Evolutionary conservation across 768 basidiomycete species (phyloP), one percentile per base, ranked within the genome.

Genomic region (Sarcomyxa edulis): DNA sequence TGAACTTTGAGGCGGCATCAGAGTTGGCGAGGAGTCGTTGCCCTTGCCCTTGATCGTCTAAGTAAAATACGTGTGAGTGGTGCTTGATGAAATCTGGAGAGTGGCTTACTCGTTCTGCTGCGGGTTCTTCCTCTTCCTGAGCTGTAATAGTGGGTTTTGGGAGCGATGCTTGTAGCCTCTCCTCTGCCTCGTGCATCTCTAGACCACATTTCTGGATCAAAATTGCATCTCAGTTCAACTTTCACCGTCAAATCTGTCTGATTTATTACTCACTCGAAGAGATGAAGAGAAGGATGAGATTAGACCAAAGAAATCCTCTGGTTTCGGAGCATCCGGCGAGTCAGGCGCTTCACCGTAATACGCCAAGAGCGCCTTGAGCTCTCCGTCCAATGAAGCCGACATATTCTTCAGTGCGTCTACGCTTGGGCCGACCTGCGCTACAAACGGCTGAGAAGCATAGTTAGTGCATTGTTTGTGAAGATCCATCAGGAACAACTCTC

Each of bases 261-360:
- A 25, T 25, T 23, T 20, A 10, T 7, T 7, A 51, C 63, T 37
- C 44, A 81, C 84, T 74, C 81, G 79, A 14, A 93, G 65, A 1
- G 76, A 76, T 0, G 76, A 75, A 1, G 82, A 84, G 59, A 92
- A 91, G 1, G 80, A 74, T n/a, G 75, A 66, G 32, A 92, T 71
- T 39, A 81, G 60, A 0, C 71, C 74, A 49, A 96, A 94, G 53
- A 96, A 80, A 45, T 87, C 84, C 54, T 94, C 93, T 0, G 85
- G 76, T 50, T 83, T 89, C 3, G 72, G 70, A 1, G 78, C 66
- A 11, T 88, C 78, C 0, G 76, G 66, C 0, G 74, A 64, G 35
- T 79, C 74, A 2, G 78, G 73, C 37, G 69, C 69, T 54, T 95
- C 90, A 5, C 91, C 91, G 52, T 82, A 95, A 62, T 85, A 96